Evolutionary conservation across 139 green algal species (phyloP).

Genomic region (Chlorella sp.): DNA sequence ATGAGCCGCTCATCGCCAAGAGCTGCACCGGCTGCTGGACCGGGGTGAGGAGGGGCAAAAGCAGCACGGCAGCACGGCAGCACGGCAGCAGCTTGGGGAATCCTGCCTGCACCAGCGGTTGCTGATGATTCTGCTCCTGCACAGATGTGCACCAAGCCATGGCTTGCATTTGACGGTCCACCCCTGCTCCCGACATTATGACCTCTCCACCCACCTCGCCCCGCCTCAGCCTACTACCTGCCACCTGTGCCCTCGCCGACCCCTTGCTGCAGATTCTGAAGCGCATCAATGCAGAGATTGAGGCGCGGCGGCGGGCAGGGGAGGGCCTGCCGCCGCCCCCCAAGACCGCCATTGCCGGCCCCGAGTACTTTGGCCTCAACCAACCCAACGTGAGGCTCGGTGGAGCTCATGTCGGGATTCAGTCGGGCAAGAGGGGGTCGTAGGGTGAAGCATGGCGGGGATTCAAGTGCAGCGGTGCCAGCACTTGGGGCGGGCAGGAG

Average conservation of each 20-base stretch:
- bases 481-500: neutral
- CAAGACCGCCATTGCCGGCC: conserved; percentile 92
- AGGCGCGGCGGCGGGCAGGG: conserved; percentile 66
- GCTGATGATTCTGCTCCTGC: neutral
- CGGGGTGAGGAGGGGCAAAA: conserved; percentile 64
- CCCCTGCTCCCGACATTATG: too few species aligned
- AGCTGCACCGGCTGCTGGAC: conserved; percentile 93
- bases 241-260: neutral
- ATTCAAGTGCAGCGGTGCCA: too few species aligned
- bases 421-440: neutral
- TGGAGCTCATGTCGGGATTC: neutral
- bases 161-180: too few species aligned
- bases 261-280: conserved; percentile 72
- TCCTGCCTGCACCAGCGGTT: neutral
- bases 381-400: conserved; percentile 61
- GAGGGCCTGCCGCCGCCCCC: conserved; percentile 88
- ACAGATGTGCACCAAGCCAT: neutral
- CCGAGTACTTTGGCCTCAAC: conserved; percentile 97
- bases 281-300: conserved; percentile 91
- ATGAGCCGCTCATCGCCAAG: conserved; percentile 86
- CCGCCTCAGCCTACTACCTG: neutral
- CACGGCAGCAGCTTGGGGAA: neutral
- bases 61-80: too few species aligned
- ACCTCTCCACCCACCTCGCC: too few species aligned
- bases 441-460: neutral